Evolutionary conservation across 176 grass and related monocot genomes (phyloP), one percentile per base, ranked within the genome.

Genomic region (Raddia guianensis): DNA sequence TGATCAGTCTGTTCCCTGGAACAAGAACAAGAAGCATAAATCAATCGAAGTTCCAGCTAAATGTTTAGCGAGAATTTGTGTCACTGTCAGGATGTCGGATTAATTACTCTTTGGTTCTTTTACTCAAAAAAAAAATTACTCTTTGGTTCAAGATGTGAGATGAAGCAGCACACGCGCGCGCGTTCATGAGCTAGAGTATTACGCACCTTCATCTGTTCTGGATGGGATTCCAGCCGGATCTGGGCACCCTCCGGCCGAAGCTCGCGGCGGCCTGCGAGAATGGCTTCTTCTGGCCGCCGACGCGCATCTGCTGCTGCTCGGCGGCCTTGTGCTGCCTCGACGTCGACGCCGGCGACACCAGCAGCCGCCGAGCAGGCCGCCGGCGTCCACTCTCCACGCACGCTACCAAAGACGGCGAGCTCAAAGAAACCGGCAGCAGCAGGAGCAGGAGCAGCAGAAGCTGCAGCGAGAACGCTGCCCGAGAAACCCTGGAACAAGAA

Each of bases 181-280:
- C 58, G 27, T 3, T 13, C 9, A 34, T 2, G 11, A 5, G 5
- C 46, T 3, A 27, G 27, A 27, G 27, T 27, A 27, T 27, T 27
- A 59, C 16, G 8, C 19, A 62, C 42, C 21, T 51, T 49, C 34
- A 87, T 83, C 72, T 72, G 76, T 91, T 91, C 72, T 87, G 89
- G 49, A 84, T 81, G 71, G 89, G 85, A 33, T 91, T 91, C 85
- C 80, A 91, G 13, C 34, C 13, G 56, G 71, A 80, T 40, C 50
- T 57, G 14, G 89, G 89, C 50, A 87, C 50, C 75, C 0, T 87
- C 44, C 58, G 27, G 34, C 89, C 81, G 64, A 91, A 59, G 81
- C 58, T 87, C 13, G 72, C 81, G 1, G 80, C 50, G 34, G 16
- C 9, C 61, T 84, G 82, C 81, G 12, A 47, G 58, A 77, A 78